Evolutionary conservation across 1,284 basidiomycete genomes (phyloP).

Genomic region (Heterobasidion parviporum): DNA sequence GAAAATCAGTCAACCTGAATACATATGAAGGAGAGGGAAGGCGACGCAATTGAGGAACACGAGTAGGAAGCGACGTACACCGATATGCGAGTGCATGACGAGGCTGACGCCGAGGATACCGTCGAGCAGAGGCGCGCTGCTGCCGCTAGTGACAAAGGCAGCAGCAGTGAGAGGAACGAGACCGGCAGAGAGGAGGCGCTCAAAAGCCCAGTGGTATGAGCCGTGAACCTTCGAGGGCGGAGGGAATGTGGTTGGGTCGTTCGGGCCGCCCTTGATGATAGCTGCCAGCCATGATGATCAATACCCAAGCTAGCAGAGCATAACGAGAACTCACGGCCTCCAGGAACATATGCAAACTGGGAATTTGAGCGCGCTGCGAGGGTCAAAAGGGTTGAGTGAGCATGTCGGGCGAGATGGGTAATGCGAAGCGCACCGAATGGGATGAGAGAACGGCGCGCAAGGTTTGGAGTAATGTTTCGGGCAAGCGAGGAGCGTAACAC

Average conservation of each 20-base stretch:
- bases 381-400: slow-evolving; percentile 3
- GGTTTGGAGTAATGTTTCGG: slow-evolving; percentile 30
- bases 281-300: slow-evolving; percentile 39
- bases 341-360: slow-evolving; percentile 46
- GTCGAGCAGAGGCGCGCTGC: slow-evolving; percentile 77
- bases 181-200: slow-evolving; percentile 81
- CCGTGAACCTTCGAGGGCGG: slow-evolving; percentile 77
- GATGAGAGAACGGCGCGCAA: slow-evolving; percentile 31
- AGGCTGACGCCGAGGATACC: slow-evolving; percentile 82
- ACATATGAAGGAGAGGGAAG: no score
- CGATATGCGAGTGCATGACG: slow-evolving; percentile 93
- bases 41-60: background rate
- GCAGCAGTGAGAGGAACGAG: slow-evolving; percentile 86
- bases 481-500: slow-evolving; percentile 41
- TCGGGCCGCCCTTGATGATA: slow-evolving; percentile 89
- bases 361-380: slow-evolving; percentile 16
- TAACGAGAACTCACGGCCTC: slow-evolving; percentile 50
- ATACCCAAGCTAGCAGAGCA: background rate
- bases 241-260: slow-evolving; percentile 91
- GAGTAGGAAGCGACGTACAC: slow-evolving; percentile 38
- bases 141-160: slow-evolving; percentile 67
- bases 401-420: background rate
- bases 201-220: slow-evolving; percentile 97
- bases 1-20: background rate
- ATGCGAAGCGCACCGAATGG: slow-evolving; percentile 20